Conservation (phyloP, 345 rosid species). For the Dipteronia dyeriana region DNA sequence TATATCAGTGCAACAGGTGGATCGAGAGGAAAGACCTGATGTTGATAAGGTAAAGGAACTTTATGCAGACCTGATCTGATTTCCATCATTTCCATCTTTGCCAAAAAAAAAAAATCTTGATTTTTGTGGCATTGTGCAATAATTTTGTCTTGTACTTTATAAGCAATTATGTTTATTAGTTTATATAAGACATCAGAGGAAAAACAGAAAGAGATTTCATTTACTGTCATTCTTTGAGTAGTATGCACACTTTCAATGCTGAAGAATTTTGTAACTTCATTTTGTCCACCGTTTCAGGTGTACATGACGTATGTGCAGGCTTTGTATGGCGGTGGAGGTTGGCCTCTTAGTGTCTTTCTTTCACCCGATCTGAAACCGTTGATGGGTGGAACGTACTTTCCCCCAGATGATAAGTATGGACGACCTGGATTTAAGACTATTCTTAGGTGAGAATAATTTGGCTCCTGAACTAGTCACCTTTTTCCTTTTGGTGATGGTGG, state of each 20-base stretch:
- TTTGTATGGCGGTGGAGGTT: conserved; percentile 85
- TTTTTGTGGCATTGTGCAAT: neutral
- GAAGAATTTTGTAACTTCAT: neutral
- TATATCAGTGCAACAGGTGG: conserved; percentile 58
- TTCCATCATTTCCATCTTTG: neutral
- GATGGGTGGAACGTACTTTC: conserved; percentile 98
- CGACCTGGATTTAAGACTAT: conserved; percentile 93
- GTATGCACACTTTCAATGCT: neutral
- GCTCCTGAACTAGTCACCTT: neutral
- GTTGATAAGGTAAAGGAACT: conserved; percentile 81
- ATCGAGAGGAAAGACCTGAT: conserved; percentile 95
- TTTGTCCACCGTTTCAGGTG: conserved; percentile 49
- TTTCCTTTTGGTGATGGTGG: neutral
- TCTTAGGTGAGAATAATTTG: conserved; percentile 45
- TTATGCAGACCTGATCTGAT: too few species aligned
- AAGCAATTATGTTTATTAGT: neutral
- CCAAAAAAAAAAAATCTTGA: neutral
- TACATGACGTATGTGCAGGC: conserved; percentile 96
- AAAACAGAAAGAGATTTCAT: neutral
- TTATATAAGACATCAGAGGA: neutral
- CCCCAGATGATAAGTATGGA: conserved; percentile 84
- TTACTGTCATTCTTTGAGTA: neutral
- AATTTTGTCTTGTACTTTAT: neutral
- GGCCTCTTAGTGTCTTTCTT: conserved; percentile 91
- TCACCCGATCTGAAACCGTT: conserved; percentile 93